These are phyloP conservation scores for Candida verbasci DNA, from an alignment of 805 yeast species.

Conservation along the genomic window DNA sequence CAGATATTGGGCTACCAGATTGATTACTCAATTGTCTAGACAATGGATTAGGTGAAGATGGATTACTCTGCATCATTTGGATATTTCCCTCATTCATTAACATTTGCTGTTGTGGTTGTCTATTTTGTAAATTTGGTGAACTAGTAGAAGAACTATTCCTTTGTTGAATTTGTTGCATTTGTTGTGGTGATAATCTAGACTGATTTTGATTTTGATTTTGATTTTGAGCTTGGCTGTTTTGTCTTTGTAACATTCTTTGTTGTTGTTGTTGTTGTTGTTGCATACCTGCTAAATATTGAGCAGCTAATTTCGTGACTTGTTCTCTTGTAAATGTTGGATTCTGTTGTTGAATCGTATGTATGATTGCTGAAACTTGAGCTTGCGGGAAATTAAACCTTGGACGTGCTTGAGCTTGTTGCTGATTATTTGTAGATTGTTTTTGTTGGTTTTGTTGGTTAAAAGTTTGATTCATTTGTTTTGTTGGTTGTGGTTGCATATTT, in stretches of 20 bases:
- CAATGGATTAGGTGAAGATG: slow-evolving; percentile 8
- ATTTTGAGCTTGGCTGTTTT: slow-evolving; percentile 25
- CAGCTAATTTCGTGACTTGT: slow-evolving; percentile 64
- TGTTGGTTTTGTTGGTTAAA: slow-evolving; percentile 1
- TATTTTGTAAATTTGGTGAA: not conserved
- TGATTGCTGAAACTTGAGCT: slow-evolving; percentile 61
- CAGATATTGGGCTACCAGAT: slow-evolving; percentile 8
- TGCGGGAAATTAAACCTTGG: slow-evolving; percentile 47
- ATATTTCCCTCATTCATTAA: slow-evolving; percentile 31
- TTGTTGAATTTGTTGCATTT: slow-evolving; percentile 13
- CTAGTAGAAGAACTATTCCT: slow-evolving; percentile 10
- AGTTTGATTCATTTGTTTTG: slow-evolving; percentile 1
- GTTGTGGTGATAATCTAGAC: slow-evolving; percentile 25
- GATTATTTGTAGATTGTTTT: slow-evolving; percentile 12
- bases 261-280: slow-evolving; percentile 46
- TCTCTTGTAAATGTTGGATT: slow-evolving; percentile 60
- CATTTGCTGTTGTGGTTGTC: slow-evolving; percentile 7
- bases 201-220: slow-evolving; percentile 34
- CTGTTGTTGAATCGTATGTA: slow-evolving; percentile 60
- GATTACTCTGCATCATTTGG: slow-evolving; percentile 36
- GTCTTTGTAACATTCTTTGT: slow-evolving; percentile 4
- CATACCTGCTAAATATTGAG: slow-evolving; percentile 54
- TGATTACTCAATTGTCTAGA: slow-evolving; percentile 4
- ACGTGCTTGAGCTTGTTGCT: slow-evolving; percentile 11
- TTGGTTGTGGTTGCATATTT: slow-evolving; percentile 5